Percentiles rank a stretch among this genome's conserved stretches.
phyloP scores from a whole-genome alignment of 2,329 filamentous ascomycete genomes.

The Microsporum audouinii region DNA sequence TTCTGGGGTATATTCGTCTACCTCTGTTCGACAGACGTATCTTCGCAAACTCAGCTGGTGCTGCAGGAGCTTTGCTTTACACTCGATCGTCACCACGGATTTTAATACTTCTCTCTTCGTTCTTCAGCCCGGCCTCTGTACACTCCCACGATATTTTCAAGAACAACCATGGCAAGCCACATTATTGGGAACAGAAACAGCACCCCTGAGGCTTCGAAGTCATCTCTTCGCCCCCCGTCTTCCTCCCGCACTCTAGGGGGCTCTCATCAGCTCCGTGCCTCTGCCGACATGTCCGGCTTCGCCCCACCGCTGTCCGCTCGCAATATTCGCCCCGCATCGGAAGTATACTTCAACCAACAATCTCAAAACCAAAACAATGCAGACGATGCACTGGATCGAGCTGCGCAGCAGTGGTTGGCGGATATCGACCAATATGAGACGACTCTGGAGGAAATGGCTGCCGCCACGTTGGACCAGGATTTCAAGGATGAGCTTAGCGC shows the following conservation, averaged over 20 bases:
- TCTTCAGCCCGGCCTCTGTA: background rate
- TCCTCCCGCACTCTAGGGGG: conserved; percentile 68
- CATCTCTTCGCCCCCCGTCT: conserved; percentile 71
- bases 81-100: conserved; percentile 18
- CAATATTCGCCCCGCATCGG: conserved; percentile 80
- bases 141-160: background rate
- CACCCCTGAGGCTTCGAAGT: conserved; percentile 80
- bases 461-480: conserved; percentile 95
- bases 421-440: conserved; percentile 98
- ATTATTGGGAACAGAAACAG: conserved; percentile 82
- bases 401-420: conserved; percentile 95
- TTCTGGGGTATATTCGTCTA: conserved; percentile 11
- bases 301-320: conserved; percentile 60
- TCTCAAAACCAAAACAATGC: conserved; percentile 54
- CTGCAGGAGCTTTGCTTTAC: conserved; percentile 55
- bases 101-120: conserved; percentile 3
- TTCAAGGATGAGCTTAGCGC: conserved; percentile 99
- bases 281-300: conserved; percentile 88
- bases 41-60: conserved; percentile 55
- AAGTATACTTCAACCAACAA: conserved; percentile 77
- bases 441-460: conserved; percentile 98
- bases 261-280: conserved; percentile 80
- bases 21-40: conserved; percentile 9
- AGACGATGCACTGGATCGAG: conserved; percentile 84
- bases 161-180: conserved; percentile 47